A percentile compares a stretch with the other conserved stretches of the same genome.
Evolutionary conservation across 768 basidiomycete genomes (phyloP).

Genomic region (Serendipita indica): DNA sequence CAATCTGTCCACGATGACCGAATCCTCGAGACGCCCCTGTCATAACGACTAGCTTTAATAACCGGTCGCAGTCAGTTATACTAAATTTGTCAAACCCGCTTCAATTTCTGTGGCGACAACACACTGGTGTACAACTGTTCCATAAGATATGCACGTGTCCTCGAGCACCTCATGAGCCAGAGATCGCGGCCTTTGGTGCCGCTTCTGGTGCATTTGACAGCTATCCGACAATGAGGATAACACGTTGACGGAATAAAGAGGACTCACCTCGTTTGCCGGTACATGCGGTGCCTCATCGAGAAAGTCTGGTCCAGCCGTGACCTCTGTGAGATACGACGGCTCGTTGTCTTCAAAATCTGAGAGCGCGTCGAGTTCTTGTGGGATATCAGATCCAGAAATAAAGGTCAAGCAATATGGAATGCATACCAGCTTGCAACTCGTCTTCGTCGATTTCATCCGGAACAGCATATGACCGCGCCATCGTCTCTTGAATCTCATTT

Average conservation of each 20-base stretch:
- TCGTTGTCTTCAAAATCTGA: constrained; percentile 88
- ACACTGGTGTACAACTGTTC: too few species aligned
- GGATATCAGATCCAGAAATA: neutral
- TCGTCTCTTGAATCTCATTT: constrained; percentile 91
- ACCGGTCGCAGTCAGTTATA: too few species aligned
- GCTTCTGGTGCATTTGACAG: neutral
- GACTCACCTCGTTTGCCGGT: neutral
- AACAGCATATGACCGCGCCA: constrained; percentile 87
- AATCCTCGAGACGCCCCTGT: too few species aligned
- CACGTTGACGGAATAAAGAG: neutral
- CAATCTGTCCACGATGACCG: too few species aligned
- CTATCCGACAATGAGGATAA: neutral
- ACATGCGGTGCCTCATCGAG: constrained; percentile 61
- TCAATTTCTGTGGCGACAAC: too few species aligned
- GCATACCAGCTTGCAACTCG: constrained; percentile 82
- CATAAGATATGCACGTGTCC: too few species aligned
- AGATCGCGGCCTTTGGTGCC: neutral
- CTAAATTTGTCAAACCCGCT: too few species aligned
- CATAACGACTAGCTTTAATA: too few species aligned
- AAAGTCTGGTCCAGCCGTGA: constrained; percentile 84
- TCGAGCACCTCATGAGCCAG: neutral
- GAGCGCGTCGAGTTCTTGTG: constrained; percentile 83
- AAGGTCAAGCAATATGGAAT: constrained; percentile 17
- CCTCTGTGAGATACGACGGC: constrained; percentile 71
- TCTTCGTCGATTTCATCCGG: constrained; percentile 97